A percentile compares a stretch with the other conserved stretches of the same genome.
These are phyloP conservation scores for bread wheat (Triticum aestivum) DNA, from an alignment of 176 grass and related monocot species.

Conservation along the genomic window DNA sequence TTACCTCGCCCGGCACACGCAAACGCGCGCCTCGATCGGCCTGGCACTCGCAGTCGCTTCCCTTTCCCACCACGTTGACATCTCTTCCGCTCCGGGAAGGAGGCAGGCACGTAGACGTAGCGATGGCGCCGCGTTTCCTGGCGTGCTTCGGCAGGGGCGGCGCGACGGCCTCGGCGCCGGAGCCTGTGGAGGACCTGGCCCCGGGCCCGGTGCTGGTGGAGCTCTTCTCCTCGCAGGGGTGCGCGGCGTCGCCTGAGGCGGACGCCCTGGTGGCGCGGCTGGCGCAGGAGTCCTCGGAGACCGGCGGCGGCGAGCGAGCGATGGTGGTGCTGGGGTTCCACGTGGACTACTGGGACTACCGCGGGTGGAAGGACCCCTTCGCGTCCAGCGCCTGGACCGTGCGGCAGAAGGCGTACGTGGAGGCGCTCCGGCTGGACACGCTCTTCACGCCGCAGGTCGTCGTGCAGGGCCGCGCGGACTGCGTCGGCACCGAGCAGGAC, in stretches of 20 bases:
- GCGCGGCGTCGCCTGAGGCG: conserved; percentile 67
- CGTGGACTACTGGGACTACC: conserved; percentile 96
- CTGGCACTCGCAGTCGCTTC: not conserved
- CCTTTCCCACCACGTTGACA: conserved; percentile 12
- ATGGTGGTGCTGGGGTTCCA: conserved; percentile 85
- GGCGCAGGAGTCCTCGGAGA: conserved; percentile 32
- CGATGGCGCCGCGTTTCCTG: conserved; percentile 70
- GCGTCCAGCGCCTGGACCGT: conserved; percentile 84
- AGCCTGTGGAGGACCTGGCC: not conserved
- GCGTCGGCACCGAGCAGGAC: conserved; percentile 77
- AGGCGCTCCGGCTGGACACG: conserved; percentile 84
- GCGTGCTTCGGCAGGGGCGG: conserved; percentile 60
- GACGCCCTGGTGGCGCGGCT: conserved; percentile 66
- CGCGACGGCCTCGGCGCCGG: conserved; percentile 39
- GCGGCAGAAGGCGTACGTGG: conserved; percentile 93
- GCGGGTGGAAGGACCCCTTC: conserved; percentile 91
- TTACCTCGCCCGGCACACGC: conserved; percentile 24
- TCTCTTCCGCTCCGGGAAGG: not conserved
- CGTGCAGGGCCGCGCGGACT: conserved; percentile 71
- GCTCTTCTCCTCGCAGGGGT: conserved; percentile 91
- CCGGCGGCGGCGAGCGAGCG: not conserved
- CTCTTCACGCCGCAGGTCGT: conserved; percentile 91
- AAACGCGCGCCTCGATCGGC: not conserved
- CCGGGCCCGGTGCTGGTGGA: conserved; percentile 78
- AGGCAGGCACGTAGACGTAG: not conserved